These are phyloP conservation scores for Mycena latifolia DNA, from an alignment of 768 basidiomycete genomes.

Conservation along the genomic window DNA sequence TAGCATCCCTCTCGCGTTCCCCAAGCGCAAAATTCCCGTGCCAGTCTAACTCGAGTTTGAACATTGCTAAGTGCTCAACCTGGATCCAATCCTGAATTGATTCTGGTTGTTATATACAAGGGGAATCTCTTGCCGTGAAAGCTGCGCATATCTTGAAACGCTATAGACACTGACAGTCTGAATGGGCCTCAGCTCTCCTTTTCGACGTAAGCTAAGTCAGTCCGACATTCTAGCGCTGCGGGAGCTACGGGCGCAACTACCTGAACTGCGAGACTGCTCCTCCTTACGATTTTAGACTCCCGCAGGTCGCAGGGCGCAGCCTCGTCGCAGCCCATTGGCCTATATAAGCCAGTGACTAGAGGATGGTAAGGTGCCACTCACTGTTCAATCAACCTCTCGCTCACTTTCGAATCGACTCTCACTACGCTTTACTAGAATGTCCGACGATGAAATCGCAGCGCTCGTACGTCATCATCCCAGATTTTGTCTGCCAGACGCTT, in stretches of 20 bases:
- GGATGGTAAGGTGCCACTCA: not conserved
- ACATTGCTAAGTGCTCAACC: no score
- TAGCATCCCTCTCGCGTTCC: no score
- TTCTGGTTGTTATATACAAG: no score
- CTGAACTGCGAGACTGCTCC: constrained; percentile 8
- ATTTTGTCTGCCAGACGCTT: not conserved
- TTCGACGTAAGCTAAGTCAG: not conserved
- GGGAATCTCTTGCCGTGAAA: no score
- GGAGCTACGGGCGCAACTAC: constrained; percentile 28
- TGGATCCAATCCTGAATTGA: no score
- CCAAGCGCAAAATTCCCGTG: no score
- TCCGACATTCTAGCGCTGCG: constrained; percentile 1
- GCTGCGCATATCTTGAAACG: no score
- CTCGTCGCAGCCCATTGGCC: constrained; percentile 7
- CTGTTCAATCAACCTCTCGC: constrained; percentile 14
- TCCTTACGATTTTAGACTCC: not conserved
- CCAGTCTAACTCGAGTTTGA: no score
- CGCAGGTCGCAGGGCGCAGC: constrained; percentile 27
- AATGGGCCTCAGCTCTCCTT: no score
- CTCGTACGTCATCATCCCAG: constrained; percentile 51
- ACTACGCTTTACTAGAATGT: constrained; percentile 48
- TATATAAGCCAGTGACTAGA: constrained; percentile 8
- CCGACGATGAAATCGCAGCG: constrained; percentile 73
- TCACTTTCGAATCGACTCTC: constrained; percentile 7
- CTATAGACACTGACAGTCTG: no score